These are phyloP conservation scores for Withania somnifera DNA, from an alignment of 305 asterid genomes.

Conservation along the genomic window DNA sequence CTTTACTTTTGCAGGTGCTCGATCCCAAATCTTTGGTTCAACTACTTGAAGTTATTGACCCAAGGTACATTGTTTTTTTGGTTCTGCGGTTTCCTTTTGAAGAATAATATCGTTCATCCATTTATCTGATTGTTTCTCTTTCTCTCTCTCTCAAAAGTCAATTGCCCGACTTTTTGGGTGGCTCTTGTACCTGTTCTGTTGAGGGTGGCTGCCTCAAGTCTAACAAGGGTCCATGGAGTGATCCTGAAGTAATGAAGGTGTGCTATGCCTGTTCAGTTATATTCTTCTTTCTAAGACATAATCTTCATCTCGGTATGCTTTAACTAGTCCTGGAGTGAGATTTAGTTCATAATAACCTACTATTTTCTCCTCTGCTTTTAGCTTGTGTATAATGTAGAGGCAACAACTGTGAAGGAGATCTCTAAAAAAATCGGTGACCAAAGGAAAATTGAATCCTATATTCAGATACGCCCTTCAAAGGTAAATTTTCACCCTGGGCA, in stretches of 20 bases:
- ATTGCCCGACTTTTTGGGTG: conserved; percentile 92
- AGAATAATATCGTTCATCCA: conserved; percentile 6
- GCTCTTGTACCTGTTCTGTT: conserved; percentile 63
- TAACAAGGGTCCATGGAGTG: conserved; percentile 92
- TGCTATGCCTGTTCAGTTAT: background rate
- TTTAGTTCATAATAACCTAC: background rate
- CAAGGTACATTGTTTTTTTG: conserved; percentile 40
- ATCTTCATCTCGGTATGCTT: background rate
- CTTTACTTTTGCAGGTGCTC: conserved; percentile 45
- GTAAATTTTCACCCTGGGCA: conserved; percentile 21
- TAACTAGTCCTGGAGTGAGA: background rate
- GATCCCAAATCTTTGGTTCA: conserved; percentile 66
- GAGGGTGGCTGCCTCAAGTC: conserved; percentile 96
- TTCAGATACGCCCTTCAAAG: conserved; percentile 42
- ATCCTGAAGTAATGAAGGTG: conserved; percentile 90
- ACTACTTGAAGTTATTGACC: conserved; percentile 70
- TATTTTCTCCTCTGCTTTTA: conserved; percentile 8
- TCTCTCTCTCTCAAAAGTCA: conserved; percentile 40
- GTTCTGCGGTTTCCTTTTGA: background rate
- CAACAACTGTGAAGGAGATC: conserved; percentile 40
- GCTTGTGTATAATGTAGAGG: conserved; percentile 56
- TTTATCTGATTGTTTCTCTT: conserved; percentile 3
- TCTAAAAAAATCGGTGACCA: conserved; percentile 34
- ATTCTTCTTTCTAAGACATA: background rate
- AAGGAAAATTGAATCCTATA: conserved; percentile 34